Conservation (phyloP, 2,329 filamentous ascomycete genomes). For the Cadophora luteo-olivacea region DNA sequence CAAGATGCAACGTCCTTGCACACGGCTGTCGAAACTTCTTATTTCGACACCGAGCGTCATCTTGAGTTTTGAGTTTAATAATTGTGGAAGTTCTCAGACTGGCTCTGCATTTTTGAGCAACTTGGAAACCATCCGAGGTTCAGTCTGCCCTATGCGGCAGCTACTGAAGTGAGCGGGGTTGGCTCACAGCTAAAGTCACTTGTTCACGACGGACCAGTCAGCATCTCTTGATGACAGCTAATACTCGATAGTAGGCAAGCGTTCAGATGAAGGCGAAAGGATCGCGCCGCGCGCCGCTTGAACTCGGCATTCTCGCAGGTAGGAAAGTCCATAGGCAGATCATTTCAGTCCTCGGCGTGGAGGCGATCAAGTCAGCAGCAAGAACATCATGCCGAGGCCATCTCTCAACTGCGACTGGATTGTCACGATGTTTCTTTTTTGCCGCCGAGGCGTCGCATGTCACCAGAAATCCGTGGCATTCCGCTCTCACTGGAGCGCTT, state of each 20-base stretch:
- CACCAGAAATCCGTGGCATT: background rate
- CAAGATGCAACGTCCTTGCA: background rate
- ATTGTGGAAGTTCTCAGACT: background rate
- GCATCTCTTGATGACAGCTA: background rate
- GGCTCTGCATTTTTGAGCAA: background rate
- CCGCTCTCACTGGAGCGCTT: slow-evolving; percentile 1
- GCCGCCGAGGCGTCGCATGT: slow-evolving; percentile 11
- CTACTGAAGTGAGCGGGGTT: background rate
- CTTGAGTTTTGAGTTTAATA: background rate
- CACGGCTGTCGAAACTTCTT: background rate
- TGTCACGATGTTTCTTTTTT: background rate
- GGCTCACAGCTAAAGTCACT: background rate
- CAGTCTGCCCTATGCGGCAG: background rate
- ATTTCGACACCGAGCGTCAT: background rate
- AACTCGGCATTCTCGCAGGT: background rate
- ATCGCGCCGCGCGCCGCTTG: slow-evolving; percentile 7
- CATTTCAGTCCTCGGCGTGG: background rate
- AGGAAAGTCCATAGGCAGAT: background rate
- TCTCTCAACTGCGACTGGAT: background rate
- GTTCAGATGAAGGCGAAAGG: background rate
- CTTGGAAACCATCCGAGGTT: background rate
- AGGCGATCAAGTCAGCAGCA: background rate
- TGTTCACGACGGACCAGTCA: background rate
- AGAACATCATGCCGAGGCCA: background rate
- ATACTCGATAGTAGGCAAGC: slow-evolving; percentile 2